Base-by-base conservation (phyloP, 257 asterid species). In the Cruciata laevipes region DNA sequence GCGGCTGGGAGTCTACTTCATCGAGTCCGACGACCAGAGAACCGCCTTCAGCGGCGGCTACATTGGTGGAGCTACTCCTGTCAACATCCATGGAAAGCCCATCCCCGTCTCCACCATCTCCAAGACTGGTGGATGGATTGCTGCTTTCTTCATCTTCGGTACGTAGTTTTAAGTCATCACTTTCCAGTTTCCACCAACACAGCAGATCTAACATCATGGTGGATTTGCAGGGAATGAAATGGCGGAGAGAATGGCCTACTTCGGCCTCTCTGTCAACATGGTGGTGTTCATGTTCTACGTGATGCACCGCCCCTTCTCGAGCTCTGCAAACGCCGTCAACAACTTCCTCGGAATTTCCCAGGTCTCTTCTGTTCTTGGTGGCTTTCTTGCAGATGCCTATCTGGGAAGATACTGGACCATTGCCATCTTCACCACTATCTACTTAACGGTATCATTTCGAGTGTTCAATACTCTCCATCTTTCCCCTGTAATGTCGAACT, bases 171-270 rank as follows among this genome's bases (percentile, higher is more conserved):
- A n/a, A n/a, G n/a, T n/a, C n/a, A 33, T 0, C 38, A 6, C 53
- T 16, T 7, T 13, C 20, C 62, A 57, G 7, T 33, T 10, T 57
- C 16, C 62, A 57, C 24, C 13, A 57, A 57, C 33, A 57, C 6
- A 10, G n/a, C n/a, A n/a, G n/a, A n/a, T 57, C 13, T 2, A 27
- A 27, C 14, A n/a, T n/a, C n/a, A n/a, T n/a, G n/a, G n/a, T n/a
- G n/a, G n/a, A n/a, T n/a, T n/a, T n/a, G 67, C 86, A 88, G 96
- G 98, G 71, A 92, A 92, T 70, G 98, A 92, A 79, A 92, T 92
- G 96, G 97, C 98, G 7, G 98, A 92, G 83, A 87, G 98, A 75
- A 92, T 92, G 97, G 97, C 98, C 53, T 92, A 92, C 73, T 92
- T 87, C 72, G 98, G 98, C 25, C 87, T 92, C 17, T 92, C 98